phyloP scores from a whole-genome alignment of 495 filamentous ascomycete species.

The Penicillium nucicola region DNA sequence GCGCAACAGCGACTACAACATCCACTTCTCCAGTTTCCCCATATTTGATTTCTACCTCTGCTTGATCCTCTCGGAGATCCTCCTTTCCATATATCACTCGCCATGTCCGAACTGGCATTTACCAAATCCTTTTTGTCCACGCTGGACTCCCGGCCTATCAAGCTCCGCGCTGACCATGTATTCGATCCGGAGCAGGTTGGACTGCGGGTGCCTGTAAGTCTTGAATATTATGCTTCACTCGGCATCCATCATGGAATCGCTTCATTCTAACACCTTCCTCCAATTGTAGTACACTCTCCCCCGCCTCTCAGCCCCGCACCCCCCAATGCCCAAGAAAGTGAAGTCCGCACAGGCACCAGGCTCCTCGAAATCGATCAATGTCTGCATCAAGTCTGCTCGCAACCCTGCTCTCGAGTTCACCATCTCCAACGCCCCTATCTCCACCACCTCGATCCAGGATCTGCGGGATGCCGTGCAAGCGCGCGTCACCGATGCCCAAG shows the following conservation, averaged over 20 bases:
- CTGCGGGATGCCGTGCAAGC: conserved; percentile 61
- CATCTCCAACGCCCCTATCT: conserved; percentile 54
- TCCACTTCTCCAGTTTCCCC: background rate
- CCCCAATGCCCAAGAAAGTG: conserved; percentile 49
- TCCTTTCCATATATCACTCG: conserved; percentile 10
- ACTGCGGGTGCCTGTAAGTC: conserved; percentile 64
- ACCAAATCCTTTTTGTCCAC: conserved; percentile 76
- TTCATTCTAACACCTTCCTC: conserved; percentile 8
- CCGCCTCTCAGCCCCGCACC: conserved; percentile 46
- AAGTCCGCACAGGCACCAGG: conserved; percentile 39
- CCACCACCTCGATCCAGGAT: conserved; percentile 66
- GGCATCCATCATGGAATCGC: background rate
- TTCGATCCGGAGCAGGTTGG: conserved; percentile 75
- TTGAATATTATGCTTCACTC: background rate
- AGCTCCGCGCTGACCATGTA: conserved; percentile 80
- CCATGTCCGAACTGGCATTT: conserved; percentile 83
- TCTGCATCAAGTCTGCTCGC: conserved; percentile 70
- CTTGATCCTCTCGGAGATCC: background rate
- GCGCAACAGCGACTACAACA: background rate
- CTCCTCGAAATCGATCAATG: conserved; percentile 48
- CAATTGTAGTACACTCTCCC: conserved; percentile 40
- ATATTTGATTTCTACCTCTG: background rate
- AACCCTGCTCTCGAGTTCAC: conserved; percentile 64
- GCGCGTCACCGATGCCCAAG: conserved; percentile 38
- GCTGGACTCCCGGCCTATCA: conserved; percentile 72